Evolutionary conservation across 2,329 filamentous ascomycete species (phyloP), one percentile per base, ranked within the genome.

Genomic region (Neoarthrinium moseri): DNA sequence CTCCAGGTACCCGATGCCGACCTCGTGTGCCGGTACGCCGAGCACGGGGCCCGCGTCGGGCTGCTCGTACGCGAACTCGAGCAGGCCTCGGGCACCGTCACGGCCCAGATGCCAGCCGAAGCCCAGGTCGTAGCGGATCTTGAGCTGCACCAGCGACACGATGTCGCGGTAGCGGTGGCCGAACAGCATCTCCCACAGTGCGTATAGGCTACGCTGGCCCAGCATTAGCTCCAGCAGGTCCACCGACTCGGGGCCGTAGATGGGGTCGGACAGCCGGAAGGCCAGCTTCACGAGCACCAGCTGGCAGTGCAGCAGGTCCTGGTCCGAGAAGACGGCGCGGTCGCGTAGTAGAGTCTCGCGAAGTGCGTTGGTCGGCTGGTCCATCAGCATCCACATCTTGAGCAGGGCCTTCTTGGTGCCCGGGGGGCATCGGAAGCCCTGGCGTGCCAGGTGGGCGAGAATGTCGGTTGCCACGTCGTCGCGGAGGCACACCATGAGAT

Each of bases 321-420:
- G 49, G 46, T 85, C 69, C 8, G 74, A 68, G 74, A 86, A 86
- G 38, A 84, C 70, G 0, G 57, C 53, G 8, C 44, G 43, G 60
- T 80, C 80, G 23, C 69, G 70, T 5, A 89, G 62, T 5, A 85
- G 67, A 2, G 68, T 69, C 5, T 73, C 64, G 1, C 89, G 80
- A 12, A 76, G 68, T 1, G 52, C 56, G 40, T 74, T 84, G 12
- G 80, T 81, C 1, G 78, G 68, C 4, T 84, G 68, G 56, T 91
- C 87, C 71, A 90, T 81, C 26, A 88, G 58, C 42, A 87, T 74
- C 89, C 89, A 94, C 15, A 89, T 69, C 58, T 87, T 87, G 56
- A 81, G 73, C 36, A 87, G 65, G 1, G 74, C 72, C 10, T 56
- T 41, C 40, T 68, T 60, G 51, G 76, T 77, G 21, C 63, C 61